Percentiles rank a stretch among this genome's conserved stretches.
Conservation (phyloP, 2,329 filamentous ascomycete genomes). For the Magnaporthiopsis rhizophila region DNA sequence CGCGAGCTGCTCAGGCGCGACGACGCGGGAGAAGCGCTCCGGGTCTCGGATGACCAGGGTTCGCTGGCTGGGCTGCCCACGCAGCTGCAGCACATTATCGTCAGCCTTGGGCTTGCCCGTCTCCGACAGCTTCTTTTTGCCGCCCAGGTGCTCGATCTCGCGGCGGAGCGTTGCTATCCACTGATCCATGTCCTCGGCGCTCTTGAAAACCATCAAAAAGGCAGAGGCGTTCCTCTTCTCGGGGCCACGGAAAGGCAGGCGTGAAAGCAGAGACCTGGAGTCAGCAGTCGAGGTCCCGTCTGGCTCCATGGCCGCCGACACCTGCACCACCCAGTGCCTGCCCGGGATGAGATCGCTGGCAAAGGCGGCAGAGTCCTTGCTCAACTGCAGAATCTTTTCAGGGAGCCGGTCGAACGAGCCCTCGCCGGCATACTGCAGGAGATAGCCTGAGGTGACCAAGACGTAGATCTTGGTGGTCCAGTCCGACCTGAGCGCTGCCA, state of each 20-base stretch:
- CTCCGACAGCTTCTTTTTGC: constrained; percentile 55
- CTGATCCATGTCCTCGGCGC: constrained; percentile 63
- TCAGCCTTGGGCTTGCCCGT: constrained; percentile 44
- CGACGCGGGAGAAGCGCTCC: constrained; percentile 34
- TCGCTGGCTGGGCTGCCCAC: constrained; percentile 35
- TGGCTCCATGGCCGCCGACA: constrained; percentile 57
- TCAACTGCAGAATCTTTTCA: constrained; percentile 64
- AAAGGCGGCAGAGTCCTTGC: constrained; percentile 70
- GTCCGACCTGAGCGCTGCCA: constrained; percentile 39
- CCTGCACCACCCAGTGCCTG: constrained; percentile 71
- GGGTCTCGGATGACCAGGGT: constrained; percentile 40
- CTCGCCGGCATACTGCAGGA: constrained; percentile 66
- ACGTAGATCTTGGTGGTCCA: constrained; percentile 68
- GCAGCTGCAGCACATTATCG: constrained; percentile 24
- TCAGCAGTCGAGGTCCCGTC: constrained; percentile 43
- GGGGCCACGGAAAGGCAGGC: constrained; percentile 50
- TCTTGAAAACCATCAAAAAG: constrained; percentile 66
- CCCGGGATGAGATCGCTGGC: constrained; percentile 74
- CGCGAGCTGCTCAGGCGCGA: constrained; percentile 6
- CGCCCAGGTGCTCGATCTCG: constrained; percentile 63
- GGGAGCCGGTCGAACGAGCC: constrained; percentile 64
- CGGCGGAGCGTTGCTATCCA: constrained; percentile 64
- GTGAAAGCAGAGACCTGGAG: constrained; percentile 55
- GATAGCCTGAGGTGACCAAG: constrained; percentile 60
- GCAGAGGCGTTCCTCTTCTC: constrained; percentile 53